Conservation (phyloP, 2,329 filamentous ascomycete genomes). For the Apiospora arundinis region DNA sequence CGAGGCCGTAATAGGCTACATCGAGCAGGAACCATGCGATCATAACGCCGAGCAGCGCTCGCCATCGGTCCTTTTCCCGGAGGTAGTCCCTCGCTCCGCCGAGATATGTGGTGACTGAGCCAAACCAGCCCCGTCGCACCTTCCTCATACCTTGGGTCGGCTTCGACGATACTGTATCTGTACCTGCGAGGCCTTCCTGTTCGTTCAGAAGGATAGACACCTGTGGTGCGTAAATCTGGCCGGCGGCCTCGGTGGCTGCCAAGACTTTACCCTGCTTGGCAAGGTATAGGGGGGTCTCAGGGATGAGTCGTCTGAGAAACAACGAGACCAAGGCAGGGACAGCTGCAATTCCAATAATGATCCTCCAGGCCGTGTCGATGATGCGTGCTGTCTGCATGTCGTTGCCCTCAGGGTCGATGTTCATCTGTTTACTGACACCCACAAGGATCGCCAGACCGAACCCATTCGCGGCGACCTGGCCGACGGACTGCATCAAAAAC, state of each 20-base stretch:
- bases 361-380: constrained; percentile 56
- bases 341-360: constrained; percentile 55
- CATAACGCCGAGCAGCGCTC: constrained; percentile 42
- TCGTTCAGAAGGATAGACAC: constrained; percentile 24
- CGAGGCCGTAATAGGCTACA: constrained; percentile 52
- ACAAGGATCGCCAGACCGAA: constrained; percentile 50
- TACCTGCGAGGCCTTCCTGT: neutral
- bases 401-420: constrained; percentile 40
- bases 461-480: constrained; percentile 69
- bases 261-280: constrained; percentile 33
- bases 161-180: neutral
- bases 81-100: constrained; percentile 30
- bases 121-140: neutral
- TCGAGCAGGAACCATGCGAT: constrained; percentile 52
- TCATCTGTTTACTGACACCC: constrained; percentile 34
- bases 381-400: constrained; percentile 34
- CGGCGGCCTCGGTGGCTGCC: constrained; percentile 33
- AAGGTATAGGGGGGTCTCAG: constrained; percentile 48
- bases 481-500: constrained; percentile 73
- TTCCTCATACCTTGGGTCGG: neutral
- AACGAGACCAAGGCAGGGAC: constrained; percentile 52
- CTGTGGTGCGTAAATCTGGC: constrained; percentile 28
- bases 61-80: constrained; percentile 36
- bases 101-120: constrained; percentile 25
- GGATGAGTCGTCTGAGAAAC: constrained; percentile 53